These are phyloP conservation scores for Oxyria digyna DNA, from an alignment of 148 eudicot species.

Conservation along the genomic window DNA sequence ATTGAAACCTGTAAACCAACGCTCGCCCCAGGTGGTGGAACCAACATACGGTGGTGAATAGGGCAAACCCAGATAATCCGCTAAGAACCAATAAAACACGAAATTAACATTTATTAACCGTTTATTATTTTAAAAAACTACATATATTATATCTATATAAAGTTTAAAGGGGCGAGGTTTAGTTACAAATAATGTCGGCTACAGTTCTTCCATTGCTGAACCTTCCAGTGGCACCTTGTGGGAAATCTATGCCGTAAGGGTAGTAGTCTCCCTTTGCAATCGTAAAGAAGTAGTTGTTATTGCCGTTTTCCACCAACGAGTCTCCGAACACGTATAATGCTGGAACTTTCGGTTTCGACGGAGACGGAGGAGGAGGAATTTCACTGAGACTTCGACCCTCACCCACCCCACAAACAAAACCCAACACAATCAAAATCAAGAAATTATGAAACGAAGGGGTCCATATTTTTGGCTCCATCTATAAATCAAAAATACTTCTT, in stretches of 20 bases:
- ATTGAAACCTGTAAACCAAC: constrained; percentile 33
- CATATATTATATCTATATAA: too few relatives aligned
- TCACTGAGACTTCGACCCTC: not conserved
- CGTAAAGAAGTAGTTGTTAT: constrained; percentile 53
- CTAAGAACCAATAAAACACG: constrained; percentile 15
- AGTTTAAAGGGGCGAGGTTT: too few relatives aligned
- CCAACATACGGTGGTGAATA: constrained; percentile 38
- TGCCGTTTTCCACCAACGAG: constrained; percentile 58
- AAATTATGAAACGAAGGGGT: not conserved
- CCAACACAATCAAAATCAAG: not conserved
- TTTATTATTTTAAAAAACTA: not conserved
- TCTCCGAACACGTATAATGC: constrained; percentile 70
- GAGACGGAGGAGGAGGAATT: not conserved
- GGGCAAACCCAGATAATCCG: constrained; percentile 59
- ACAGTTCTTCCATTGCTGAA: constrained; percentile 56
- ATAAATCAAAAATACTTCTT: too few relatives aligned
- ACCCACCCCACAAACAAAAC: not conserved
- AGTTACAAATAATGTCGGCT: constrained; percentile 52
- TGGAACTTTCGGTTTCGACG: constrained; percentile 19
- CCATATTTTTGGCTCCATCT: not conserved
- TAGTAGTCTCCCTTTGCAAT: constrained; percentile 41
- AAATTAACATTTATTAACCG: not conserved
- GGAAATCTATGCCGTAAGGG: constrained; percentile 55
- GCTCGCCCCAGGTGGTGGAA: not conserved
- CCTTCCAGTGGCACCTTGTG: constrained; percentile 49